Evolutionary conservation across 1,284 basidiomycete genomes (phyloP).

Genomic region (Cutaneotrichosporon sp.): DNA sequence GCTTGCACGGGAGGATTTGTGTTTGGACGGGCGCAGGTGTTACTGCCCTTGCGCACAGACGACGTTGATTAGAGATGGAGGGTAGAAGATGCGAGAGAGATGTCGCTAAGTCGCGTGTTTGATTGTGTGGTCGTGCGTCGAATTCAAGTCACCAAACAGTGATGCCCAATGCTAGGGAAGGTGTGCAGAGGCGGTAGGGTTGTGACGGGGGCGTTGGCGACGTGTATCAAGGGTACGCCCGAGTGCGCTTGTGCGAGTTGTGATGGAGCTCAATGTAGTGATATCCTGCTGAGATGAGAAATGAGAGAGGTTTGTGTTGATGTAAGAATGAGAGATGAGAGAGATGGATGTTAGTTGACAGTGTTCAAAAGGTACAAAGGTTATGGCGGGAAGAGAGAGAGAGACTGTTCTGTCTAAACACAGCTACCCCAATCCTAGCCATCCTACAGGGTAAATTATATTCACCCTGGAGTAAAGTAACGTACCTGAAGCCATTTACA

Average conservation of each 20-base stretch:
- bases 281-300: neutral
- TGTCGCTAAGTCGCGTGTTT: neutral
- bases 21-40: neutral
- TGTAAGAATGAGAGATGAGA: neutral
- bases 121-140: neutral
- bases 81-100: neutral
- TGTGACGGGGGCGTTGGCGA: neutral
- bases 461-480: no score
- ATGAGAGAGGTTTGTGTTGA: neutral
- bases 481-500: no score
- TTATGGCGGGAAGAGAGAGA: neutral
- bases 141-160: neutral
- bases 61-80: neutral
- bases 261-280: neutral
- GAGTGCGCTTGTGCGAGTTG: neutral
- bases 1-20: neutral
- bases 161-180: neutral
- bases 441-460: no score
- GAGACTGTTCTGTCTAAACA: neutral
- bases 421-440: no score
- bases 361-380: no score
- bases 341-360: neutral
- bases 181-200: neutral
- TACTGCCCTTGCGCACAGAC: neutral
- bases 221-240: neutral